Percentiles rank a stretch among this genome's conserved stretches.
Evolutionary conservation across 148 eudicot species (phyloP).

Genomic region (Rhododendron ovatum): DNA sequence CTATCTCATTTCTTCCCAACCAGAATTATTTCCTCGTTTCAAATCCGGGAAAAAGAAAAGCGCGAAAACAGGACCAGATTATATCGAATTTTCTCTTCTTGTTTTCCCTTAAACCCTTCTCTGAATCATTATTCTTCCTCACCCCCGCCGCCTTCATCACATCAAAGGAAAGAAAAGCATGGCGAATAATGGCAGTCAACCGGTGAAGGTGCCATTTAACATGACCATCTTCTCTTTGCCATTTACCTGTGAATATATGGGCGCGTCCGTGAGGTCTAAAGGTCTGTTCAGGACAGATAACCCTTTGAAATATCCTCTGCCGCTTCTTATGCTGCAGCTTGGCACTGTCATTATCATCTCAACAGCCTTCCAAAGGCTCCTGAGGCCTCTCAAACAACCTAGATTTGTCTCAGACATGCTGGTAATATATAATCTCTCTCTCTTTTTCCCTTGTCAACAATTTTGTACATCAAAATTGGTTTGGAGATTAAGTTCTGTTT

Average conservation of each 20-base stretch:
- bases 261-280: background rate
- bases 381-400: slow-evolving; percentile 16
- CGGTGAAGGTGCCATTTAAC: background rate
- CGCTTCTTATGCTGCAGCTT: slow-evolving; percentile 12
- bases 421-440: background rate
- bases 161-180: background rate
- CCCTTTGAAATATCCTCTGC: slow-evolving; percentile 5
- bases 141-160: background rate
- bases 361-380: background rate
- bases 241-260: background rate
- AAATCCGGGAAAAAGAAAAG: background rate
- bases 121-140: background rate
- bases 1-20: background rate
- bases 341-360: slow-evolving; percentile 6
- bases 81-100: background rate
- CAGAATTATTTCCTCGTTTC: background rate
- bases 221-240: background rate
- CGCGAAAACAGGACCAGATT: background rate
- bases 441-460: background rate
- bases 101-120: background rate
- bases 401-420: slow-evolving; percentile 21
- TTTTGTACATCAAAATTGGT: background rate
- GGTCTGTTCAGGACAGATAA: slow-evolving; percentile 9
- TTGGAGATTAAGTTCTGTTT: background rate
- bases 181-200: background rate